These are phyloP conservation scores for Lolium rigidum DNA, from an alignment of 176 grass and related monocot genomes.

Conservation along the genomic window DNA sequence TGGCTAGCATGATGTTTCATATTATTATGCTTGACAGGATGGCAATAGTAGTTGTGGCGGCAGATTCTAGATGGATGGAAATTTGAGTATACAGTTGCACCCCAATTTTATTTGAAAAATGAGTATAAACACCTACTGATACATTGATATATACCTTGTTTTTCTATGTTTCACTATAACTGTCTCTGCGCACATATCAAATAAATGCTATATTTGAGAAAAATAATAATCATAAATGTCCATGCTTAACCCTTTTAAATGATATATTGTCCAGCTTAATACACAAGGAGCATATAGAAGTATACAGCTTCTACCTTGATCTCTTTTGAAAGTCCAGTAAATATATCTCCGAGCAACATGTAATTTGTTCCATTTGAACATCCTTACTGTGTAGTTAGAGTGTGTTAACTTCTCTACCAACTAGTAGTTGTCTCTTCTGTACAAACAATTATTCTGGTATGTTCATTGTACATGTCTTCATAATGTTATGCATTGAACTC, in stretches of 20 bases:
- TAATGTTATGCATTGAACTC: slow-evolving; percentile 16
- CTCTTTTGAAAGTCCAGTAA: background rate
- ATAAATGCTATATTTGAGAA: background rate
- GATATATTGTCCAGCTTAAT: background rate
- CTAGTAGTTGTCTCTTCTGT: background rate
- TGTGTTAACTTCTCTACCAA: background rate
- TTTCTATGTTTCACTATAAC: background rate
- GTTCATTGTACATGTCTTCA: slow-evolving; percentile 9
- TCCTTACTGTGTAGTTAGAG: background rate
- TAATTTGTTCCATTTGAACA: background rate
- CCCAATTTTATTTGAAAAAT: slow-evolving; percentile 7
- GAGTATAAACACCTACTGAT: background rate
- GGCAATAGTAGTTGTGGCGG: background rate
- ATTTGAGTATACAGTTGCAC: background rate
- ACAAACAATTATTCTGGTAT: background rate
- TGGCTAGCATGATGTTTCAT: slow-evolving; percentile 7
- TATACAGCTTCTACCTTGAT: background rate
- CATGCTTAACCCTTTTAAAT: slow-evolving; percentile 15
- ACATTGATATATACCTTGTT: background rate
- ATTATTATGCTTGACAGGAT: slow-evolving; percentile 4
- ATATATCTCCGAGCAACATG: background rate
- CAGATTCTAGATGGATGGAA: slow-evolving; percentile 14
- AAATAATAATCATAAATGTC: background rate
- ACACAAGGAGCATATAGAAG: background rate
- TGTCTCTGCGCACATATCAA: background rate